Evolutionary conservation across 495 filamentous ascomycete species (phyloP).

Genomic region (Thozetella sp.): DNA sequence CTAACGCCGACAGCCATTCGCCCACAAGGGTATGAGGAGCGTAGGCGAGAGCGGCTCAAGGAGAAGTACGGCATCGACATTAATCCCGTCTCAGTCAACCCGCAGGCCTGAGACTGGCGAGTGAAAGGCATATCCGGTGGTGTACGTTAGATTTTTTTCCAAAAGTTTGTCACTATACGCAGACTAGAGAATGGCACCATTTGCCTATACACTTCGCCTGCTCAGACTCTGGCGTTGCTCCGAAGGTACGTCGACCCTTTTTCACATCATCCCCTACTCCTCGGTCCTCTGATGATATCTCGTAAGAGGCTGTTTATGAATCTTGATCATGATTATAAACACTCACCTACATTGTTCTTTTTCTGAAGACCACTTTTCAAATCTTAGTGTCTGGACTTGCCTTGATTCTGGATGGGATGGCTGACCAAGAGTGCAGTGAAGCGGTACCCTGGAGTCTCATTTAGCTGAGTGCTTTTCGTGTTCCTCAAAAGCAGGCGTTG

Average conservation of each 20-base stretch:
- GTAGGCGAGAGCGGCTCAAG: conserved; percentile 81
- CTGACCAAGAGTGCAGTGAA: too few species aligned
- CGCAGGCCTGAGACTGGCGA: conserved; percentile 15
- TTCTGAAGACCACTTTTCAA: conserved; percentile 22
- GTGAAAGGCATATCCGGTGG: conserved; percentile 5
- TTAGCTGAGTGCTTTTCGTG: neutral
- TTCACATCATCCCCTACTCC: neutral
- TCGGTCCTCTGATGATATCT: conserved; percentile 31
- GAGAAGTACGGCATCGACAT: conserved; percentile 91
- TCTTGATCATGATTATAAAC: conserved; percentile 43
- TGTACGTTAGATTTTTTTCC: conserved; percentile 10
- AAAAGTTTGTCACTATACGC: neutral
- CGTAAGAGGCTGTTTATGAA: conserved; percentile 52
- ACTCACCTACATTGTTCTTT: conserved; percentile 48
- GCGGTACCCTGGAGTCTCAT: too few species aligned
- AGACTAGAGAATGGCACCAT: neutral
- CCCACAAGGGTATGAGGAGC: conserved; percentile 83
- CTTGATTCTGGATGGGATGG: neutral
- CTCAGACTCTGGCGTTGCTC: neutral
- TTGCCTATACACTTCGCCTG: neutral
- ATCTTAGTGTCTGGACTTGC: neutral
- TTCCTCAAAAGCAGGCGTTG: too few species aligned
- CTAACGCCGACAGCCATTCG: conserved; percentile 68
- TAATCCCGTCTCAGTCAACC: conserved; percentile 45
- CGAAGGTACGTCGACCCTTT: conserved; percentile 14